Evolutionary conservation across 1,139 yeast species (phyloP), one percentile per base, ranked within the genome.

Genomic region (Sugiyamaella xylanicola): DNA sequence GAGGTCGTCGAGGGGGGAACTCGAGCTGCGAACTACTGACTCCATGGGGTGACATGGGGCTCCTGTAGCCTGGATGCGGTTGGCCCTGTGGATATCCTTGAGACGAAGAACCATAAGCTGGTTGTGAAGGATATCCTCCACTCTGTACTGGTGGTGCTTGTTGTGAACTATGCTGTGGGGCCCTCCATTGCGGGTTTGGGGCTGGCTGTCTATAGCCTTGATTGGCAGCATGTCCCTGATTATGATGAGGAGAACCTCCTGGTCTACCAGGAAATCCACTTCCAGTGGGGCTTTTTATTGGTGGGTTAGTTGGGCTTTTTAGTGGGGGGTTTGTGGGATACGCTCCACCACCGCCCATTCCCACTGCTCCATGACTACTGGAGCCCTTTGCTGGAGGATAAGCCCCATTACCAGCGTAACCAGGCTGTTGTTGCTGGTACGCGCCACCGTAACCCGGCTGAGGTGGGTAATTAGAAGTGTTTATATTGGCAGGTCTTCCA

Each of bases 251-350:
- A 39, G 42, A 8, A 4, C 46, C 46, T 5, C 48, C 40, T 2
- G 40, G 17, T 7, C 40, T 19, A 2, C 39, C 40, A 32, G 48
- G 48, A 29, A 45, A 45, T 2, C 25, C 40, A 32, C 40, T n/a
- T n/a, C n/a, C 40, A 17, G 11, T 35, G 3, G 48, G 19, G 16
- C 48, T 45, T 16, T 32, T 29, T 4, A 45, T 13, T 8, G 40
- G 39, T 5, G 40, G 40, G 3, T 21, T 27, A 32, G 20, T 35
- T 3, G 48, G 19, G 22, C 48, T 45, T 29, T 45, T 45, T 2
- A 45, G 27, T 11, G 40, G 39, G 17, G 48, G 48, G 5, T 32
- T 45, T 7, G 27, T 16, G n/a, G 47, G 47, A 27, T 43, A 43
- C 16, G 27, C 47, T 4, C 32, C 45, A n/a, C 47, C 47, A 27